Percentiles rank a stretch among this genome's conserved stretches.
These are phyloP conservation scores for Onygenales sp. DNA, from an alignment of 2,329 filamentous ascomycete genomes.

Conservation along the genomic window DNA sequence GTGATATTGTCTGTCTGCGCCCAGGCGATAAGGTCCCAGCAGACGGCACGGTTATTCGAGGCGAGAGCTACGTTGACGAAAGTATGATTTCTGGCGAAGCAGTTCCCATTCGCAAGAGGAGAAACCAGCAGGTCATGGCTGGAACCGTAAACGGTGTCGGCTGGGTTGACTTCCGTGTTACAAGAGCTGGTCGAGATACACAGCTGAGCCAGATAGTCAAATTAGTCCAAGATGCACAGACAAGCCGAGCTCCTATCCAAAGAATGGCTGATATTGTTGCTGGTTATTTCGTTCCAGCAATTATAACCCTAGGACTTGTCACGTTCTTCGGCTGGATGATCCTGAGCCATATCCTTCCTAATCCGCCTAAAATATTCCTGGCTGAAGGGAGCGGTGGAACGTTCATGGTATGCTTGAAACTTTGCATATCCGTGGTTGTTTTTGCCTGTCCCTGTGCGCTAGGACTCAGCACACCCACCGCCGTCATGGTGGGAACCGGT, in stretches of 20 bases:
- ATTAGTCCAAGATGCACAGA: slow-evolving; percentile 96
- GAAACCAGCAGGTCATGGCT: slow-evolving; percentile 71
- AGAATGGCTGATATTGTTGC: slow-evolving; percentile 82
- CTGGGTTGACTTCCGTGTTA: slow-evolving; percentile 84
- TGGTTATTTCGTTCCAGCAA: slow-evolving; percentile 86
- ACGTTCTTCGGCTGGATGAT: slow-evolving; percentile 95
- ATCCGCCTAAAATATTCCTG: slow-evolving; percentile 84
- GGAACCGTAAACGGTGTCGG: slow-evolving; percentile 94
- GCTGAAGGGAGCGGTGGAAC: slow-evolving; percentile 74
- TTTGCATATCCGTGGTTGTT: slow-evolving; percentile 97
- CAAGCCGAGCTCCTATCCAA: slow-evolving; percentile 87
- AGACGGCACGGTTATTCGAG: slow-evolving; percentile 76
- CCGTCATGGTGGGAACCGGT: slow-evolving; percentile 98
- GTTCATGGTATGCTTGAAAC: slow-evolving; percentile 91
- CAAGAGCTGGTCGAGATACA: slow-evolving; percentile 84
- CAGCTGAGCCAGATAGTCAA: slow-evolving; percentile 97
- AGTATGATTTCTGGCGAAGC: slow-evolving; percentile 98
- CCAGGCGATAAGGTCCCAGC: slow-evolving; percentile 96
- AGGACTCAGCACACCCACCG: slow-evolving; percentile 90
- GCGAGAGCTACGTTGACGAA: slow-evolving; percentile 90
- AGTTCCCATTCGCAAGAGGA: slow-evolving; percentile 84
- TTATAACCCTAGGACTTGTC: slow-evolving; percentile 69
- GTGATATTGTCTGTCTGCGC: slow-evolving; percentile 83
- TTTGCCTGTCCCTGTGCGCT: slow-evolving; percentile 96
- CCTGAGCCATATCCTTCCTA: slow-evolving; percentile 70